Conservation (phyloP, 768 basidiomycete genomes). For the Boletus rex-veris region DNA sequence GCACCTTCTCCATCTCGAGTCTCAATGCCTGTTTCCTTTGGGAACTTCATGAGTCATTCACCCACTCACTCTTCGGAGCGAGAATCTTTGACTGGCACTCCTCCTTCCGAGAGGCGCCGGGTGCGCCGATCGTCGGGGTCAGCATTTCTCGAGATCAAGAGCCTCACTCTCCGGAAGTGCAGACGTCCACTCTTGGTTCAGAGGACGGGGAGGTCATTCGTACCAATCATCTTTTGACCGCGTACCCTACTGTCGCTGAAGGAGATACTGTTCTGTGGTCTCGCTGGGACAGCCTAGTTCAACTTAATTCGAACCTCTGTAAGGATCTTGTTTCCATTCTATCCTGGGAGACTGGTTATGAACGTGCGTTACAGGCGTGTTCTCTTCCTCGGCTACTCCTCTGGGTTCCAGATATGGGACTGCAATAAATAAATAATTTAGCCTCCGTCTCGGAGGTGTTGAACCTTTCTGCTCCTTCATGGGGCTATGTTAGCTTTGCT, state of each 20-base stretch:
- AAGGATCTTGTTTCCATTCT: neutral
- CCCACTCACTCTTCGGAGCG: conserved; percentile 7
- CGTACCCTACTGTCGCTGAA: conserved; percentile 31
- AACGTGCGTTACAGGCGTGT: conserved; percentile 35
- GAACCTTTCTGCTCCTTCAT: conserved; percentile 26
- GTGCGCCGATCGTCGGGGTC: conserved; percentile 7
- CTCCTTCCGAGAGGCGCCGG: conserved; percentile 11
- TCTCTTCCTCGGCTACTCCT: conserved; percentile 51
- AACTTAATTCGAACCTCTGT: conserved; percentile 18
- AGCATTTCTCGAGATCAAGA: conserved; percentile 4
- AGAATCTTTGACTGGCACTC: conserved; percentile 7
- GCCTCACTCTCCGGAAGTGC: too few relatives aligned
- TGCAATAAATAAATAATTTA: conserved; percentile 51
- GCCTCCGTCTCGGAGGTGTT: conserved; percentile 50
- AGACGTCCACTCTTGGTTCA: conserved; percentile 9
- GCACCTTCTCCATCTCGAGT: conserved; percentile 48
- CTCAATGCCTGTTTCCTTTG: conserved; percentile 47
- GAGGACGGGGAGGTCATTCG: conserved; percentile 24
- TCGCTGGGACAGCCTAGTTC: conserved; percentile 30
- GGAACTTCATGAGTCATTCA: conserved; percentile 37
- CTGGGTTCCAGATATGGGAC: conserved; percentile 62
- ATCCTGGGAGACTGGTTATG: neutral
- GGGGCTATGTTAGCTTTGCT: conserved; percentile 24
- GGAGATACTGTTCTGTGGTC: conserved; percentile 34
- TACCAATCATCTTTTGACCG: conserved; percentile 16